A percentile compares a stretch with the other conserved stretches of the same genome.
Evolutionary conservation across 2,329 filamentous ascomycete genomes (phyloP).

Genomic region (Trichoderma asperellum): DNA sequence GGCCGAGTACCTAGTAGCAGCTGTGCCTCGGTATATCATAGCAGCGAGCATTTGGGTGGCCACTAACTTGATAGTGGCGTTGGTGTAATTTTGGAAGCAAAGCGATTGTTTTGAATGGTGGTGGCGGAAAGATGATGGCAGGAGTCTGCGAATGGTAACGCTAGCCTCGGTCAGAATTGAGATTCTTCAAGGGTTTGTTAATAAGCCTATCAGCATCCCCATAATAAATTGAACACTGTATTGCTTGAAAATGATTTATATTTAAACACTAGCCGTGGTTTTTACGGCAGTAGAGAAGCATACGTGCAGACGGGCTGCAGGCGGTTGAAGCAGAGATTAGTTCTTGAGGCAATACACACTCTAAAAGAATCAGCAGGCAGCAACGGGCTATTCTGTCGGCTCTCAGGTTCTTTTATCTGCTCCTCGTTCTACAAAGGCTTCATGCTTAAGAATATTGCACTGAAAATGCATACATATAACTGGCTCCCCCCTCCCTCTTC

Average conservation of each 20-base stretch:
- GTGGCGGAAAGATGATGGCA: not conserved
- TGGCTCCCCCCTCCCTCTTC: not conserved
- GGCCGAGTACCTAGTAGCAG: not conserved
- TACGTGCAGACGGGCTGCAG: too few species aligned
- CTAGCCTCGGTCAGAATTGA: not conserved
- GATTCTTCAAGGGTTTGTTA: not conserved
- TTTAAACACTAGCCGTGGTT: not conserved
- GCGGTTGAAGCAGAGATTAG: too few species aligned
- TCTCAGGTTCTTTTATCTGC: not conserved
- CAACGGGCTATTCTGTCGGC: not conserved
- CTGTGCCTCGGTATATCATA: not conserved
- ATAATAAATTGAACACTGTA: not conserved
- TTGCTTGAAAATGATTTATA: not conserved
- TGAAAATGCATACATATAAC: not conserved
- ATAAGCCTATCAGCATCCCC: not conserved
- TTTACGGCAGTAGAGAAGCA: too few species aligned
- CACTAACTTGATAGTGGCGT: not conserved
- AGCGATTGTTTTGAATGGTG: not conserved
- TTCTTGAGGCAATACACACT: too few species aligned
- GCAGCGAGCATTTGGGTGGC: not conserved
- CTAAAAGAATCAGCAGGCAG: not conserved
- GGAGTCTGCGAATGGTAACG: not conserved
- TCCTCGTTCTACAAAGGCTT: not conserved
- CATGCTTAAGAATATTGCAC: not conserved
- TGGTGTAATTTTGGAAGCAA: not conserved